phyloP scores from a whole-genome alignment of 352 stramenopile species.

The Phytophthora pinifolia region DNA sequence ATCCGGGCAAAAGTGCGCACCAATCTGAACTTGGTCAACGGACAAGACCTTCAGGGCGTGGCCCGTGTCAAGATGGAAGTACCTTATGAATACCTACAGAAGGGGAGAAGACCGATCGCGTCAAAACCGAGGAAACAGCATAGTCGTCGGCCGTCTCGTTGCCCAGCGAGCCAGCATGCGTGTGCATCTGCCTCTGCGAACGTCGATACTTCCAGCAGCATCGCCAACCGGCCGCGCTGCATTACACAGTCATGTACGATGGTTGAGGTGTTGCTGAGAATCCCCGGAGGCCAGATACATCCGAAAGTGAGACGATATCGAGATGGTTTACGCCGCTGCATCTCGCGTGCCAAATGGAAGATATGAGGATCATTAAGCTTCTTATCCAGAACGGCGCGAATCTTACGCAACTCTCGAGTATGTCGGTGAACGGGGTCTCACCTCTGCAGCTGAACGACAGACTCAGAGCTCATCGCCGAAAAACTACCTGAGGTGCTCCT shows the following conservation, averaged over 20 bases:
- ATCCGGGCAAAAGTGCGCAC: no score
- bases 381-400: conserved; percentile 55
- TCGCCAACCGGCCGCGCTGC: conserved; percentile 42
- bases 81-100: no score
- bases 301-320: conserved; percentile 60
- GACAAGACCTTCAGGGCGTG: no score
- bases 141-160: conserved; percentile 40
- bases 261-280: conserved; percentile 35
- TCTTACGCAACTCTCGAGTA: conserved; percentile 50
- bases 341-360: conserved; percentile 56
- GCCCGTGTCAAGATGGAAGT: no score
- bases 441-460: conserved; percentile 54
- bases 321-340: conserved; percentile 71
- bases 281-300: conserved; percentile 34
- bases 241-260: conserved; percentile 73
- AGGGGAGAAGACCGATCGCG: no score
- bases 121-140: no score
- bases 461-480: conserved; percentile 37
- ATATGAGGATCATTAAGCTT: conserved; percentile 48
- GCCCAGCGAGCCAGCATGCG: conserved; percentile 58
- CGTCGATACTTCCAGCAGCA: conserved; percentile 17
- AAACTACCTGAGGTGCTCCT: no score
- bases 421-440: conserved; percentile 38
- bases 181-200: conserved; percentile 53
- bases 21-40: no score